These are phyloP conservation scores for Leishmania guyanensis DNA, from an alignment of 208 protist species.

Conservation along the genomic window DNA sequence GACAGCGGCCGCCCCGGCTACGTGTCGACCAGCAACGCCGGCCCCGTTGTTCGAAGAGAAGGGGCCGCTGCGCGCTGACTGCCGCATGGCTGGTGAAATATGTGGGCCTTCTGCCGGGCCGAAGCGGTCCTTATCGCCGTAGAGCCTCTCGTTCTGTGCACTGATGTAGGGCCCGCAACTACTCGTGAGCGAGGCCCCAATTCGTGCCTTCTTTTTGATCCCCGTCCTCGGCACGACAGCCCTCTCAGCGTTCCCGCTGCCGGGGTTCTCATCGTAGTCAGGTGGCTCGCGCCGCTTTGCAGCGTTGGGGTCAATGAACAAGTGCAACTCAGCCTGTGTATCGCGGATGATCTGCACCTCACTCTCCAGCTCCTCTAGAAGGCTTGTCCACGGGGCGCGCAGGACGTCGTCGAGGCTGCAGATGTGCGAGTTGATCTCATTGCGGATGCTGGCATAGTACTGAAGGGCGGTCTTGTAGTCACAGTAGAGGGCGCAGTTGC, in stretches of 20 bases:
- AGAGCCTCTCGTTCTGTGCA: slow-evolving; percentile 50
- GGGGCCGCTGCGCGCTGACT: slow-evolving; percentile 12
- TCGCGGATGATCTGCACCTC: slow-evolving; percentile 42
- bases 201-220: slow-evolving; percentile 17
- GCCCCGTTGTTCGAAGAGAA: slow-evolving; percentile 8
- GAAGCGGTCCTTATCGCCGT: slow-evolving; percentile 87
- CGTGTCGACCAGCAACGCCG: slow-evolving; percentile 1
- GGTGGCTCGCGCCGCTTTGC: slow-evolving; percentile 11
- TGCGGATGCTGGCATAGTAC: slow-evolving; percentile 55
- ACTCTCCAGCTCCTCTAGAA: slow-evolving; percentile 43
- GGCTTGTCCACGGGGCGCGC: slow-evolving; percentile 36
- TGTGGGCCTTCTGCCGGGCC: slow-evolving; percentile 51
- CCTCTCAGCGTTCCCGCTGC: slow-evolving; percentile 16
- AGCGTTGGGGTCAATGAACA: slow-evolving; percentile 19
- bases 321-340: slow-evolving; percentile 41
- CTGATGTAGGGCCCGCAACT: slow-evolving; percentile 24
- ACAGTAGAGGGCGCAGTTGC: slow-evolving; percentile 61
- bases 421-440: slow-evolving; percentile 43
- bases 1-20: not conserved
- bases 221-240: not conserved
- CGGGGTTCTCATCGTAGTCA: slow-evolving; percentile 12
- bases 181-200: not conserved
- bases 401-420: slow-evolving; percentile 31
- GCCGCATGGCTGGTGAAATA: slow-evolving; percentile 3
- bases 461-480: slow-evolving; percentile 69